phyloP scores from a whole-genome alignment of 257 asterid genomes.

The Solanum gracilifrons region DNA sequence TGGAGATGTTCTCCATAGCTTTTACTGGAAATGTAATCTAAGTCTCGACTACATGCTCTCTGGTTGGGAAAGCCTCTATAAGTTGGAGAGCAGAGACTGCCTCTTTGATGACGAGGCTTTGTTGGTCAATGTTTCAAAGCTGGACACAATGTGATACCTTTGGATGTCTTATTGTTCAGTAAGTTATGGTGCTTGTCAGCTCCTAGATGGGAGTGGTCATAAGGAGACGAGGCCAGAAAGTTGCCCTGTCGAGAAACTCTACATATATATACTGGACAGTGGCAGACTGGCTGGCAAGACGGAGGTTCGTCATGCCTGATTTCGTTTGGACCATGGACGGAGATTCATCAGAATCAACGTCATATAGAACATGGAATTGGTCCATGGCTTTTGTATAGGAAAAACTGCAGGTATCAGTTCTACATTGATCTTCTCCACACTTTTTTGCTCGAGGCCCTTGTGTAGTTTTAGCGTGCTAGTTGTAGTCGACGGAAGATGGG shows the following conservation, averaged over 20 bases:
- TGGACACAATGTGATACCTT: not conserved
- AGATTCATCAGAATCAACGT: too few species aligned
- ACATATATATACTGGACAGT: too few species aligned
- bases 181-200: not conserved
- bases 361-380: too few species aligned
- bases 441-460: too few species aligned
- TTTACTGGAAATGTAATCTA: not conserved
- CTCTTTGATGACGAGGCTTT: not conserved
- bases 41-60: conserved; percentile 9
- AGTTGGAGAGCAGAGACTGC: not conserved
- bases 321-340: too few species aligned
- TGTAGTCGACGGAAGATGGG: too few species aligned
- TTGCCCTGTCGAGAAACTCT: not conserved
- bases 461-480: too few species aligned
- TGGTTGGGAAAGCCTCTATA: conserved; percentile 2
- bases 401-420: too few species aligned
- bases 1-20: not conserved
- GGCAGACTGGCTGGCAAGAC: too few species aligned
- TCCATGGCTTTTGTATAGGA: too few species aligned
- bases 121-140: not conserved
- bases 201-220: not conserved
- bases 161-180: not conserved
- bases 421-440: too few species aligned
- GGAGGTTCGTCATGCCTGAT: too few species aligned
- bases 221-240: not conserved